These are phyloP conservation scores for Cercophora samala DNA, from an alignment of 495 filamentous ascomycete species.

Conservation along the genomic window DNA sequence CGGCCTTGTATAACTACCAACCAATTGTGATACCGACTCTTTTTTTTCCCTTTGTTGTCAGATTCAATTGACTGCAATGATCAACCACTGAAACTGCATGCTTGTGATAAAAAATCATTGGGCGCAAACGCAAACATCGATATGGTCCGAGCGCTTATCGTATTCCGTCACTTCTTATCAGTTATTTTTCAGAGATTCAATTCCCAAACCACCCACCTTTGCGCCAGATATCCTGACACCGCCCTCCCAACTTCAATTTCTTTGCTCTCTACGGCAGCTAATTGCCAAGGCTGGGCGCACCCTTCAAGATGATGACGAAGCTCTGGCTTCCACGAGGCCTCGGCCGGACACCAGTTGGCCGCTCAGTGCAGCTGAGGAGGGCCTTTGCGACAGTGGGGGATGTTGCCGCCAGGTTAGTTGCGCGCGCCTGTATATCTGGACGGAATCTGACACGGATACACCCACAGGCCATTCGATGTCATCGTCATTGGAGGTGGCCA, in stretches of 20 bases:
- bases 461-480: conserved; percentile 77
- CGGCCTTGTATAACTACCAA: conserved; percentile 6
- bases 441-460: background rate
- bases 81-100: background rate
- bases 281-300: conserved; percentile 2
- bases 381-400: conserved; percentile 40
- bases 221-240: background rate
- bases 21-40: conserved; percentile 8
- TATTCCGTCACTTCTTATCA: background rate
- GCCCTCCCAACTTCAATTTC: background rate
- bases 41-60: conserved; percentile 6
- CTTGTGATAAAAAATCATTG: too few relatives aligned
- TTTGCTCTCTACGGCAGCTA: background rate
- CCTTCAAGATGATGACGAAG: conserved; percentile 31
- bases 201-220: background rate
- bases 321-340: conserved; percentile 36
- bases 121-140: background rate
- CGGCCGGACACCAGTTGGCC: conserved; percentile 17
- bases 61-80: background rate
- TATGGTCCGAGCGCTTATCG: background rate
- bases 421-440: background rate
- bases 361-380: conserved; percentile 14
- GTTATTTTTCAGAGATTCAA: conserved; percentile 3
- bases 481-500: conserved; percentile 94
- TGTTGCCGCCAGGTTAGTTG: conserved; percentile 31